phyloP scores from a whole-genome alignment of 768 basidiomycete genomes.

The Tricholoma furcatifolium region DNA sequence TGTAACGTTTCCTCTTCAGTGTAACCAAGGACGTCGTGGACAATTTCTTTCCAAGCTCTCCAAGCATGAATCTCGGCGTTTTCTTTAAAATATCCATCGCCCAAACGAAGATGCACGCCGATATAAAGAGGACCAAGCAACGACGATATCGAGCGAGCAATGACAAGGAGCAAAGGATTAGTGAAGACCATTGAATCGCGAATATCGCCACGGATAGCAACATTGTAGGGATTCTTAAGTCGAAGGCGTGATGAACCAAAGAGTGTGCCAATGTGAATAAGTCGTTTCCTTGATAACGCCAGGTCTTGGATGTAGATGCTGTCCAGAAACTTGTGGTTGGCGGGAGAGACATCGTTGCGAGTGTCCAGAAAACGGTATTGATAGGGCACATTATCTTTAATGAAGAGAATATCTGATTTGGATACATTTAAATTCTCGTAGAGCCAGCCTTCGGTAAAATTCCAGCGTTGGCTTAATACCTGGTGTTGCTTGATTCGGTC shows the following conservation, averaged over 20 bases:
- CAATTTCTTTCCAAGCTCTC: constrained; percentile 55
- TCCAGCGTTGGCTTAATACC: constrained; percentile 46
- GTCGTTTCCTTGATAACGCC: constrained; percentile 38
- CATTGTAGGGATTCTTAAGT: constrained; percentile 39
- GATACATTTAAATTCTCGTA: constrained; percentile 35
- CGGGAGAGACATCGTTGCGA: constrained; percentile 19
- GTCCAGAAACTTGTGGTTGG: constrained; percentile 39
- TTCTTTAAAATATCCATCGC: constrained; percentile 60
- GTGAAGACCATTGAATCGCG: constrained; percentile 57
- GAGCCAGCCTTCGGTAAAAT: constrained; percentile 51
- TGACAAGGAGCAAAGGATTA: constrained; percentile 44
- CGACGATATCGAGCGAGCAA: constrained; percentile 42
- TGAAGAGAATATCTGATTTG: constrained; percentile 36
- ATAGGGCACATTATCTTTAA: constrained; percentile 60
- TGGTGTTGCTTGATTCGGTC: constrained; percentile 34
- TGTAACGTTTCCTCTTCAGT: constrained; percentile 31
- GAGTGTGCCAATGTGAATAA: constrained; percentile 71
- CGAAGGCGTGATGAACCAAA: constrained; percentile 75
- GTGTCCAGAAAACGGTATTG: constrained; percentile 64
- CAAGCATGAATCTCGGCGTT: constrained; percentile 41
- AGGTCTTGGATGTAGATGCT: constrained; percentile 43
- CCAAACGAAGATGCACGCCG: constrained; percentile 66
- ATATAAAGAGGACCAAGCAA: constrained; percentile 49
- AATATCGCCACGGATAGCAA: constrained; percentile 42
- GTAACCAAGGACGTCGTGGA: constrained; percentile 47